Percentiles rank a stretch among this genome's conserved stretches.
Conservation (phyloP, 768 basidiomycete species). For the Hirschioporus abietinus region DNA sequence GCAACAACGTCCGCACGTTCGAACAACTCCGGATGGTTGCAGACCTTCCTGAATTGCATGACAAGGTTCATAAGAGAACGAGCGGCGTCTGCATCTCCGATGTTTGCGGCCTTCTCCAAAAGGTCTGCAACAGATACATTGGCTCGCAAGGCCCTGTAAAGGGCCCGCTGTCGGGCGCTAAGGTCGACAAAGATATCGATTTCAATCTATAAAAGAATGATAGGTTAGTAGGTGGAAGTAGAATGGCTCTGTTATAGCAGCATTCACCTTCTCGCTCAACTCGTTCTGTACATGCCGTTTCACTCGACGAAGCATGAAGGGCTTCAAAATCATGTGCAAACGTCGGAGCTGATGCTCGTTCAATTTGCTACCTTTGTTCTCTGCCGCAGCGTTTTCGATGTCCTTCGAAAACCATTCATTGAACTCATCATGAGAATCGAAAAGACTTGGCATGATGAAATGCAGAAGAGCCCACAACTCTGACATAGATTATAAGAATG, state of each 20-base stretch:
- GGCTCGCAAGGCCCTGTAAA: slow-evolving; percentile 86
- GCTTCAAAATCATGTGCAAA: slow-evolving; percentile 97
- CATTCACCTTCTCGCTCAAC: slow-evolving; percentile 87
- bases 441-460: slow-evolving; percentile 99
- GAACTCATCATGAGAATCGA: slow-evolving; percentile 99
- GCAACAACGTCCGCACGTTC: slow-evolving; percentile 94
- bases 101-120: slow-evolving; percentile 85
- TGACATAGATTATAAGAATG: slow-evolving; percentile 25
- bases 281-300: slow-evolving; percentile 99
- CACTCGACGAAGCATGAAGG: slow-evolving; percentile 96
- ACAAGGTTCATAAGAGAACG: slow-evolving; percentile 98
- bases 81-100: slow-evolving; percentile 87
- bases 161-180: slow-evolving; percentile 83
- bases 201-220: slow-evolving; percentile 64
- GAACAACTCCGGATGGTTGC: slow-evolving; percentile 98
- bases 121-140: slow-evolving; percentile 95
- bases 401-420: slow-evolving; percentile 99
- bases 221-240: background rate
- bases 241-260: background rate
- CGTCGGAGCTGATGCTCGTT: slow-evolving; percentile 94
- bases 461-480: slow-evolving; percentile 98
- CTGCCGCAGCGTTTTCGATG: slow-evolving; percentile 84
- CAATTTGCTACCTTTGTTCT: slow-evolving; percentile 85
- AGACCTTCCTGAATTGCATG: slow-evolving; percentile 99
- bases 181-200: slow-evolving; percentile 92